phyloP scores from a whole-genome alignment of 2,329 filamentous ascomycete species.

The Volutella citrinella region DNA sequence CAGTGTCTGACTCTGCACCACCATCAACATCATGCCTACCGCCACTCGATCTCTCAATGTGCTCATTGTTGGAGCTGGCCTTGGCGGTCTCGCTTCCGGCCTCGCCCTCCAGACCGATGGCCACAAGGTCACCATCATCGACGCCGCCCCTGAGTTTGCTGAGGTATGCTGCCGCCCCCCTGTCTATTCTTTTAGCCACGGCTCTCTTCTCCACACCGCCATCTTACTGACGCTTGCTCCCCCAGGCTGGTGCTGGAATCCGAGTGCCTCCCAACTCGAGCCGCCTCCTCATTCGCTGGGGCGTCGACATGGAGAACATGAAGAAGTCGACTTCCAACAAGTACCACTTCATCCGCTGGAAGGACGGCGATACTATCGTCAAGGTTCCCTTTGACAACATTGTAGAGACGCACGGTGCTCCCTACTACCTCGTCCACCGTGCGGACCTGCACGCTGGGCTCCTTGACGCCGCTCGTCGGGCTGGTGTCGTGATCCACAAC shows the following conservation, averaged over 20 bases:
- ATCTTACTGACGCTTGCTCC: no score
- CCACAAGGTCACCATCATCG: not conserved
- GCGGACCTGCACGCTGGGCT: constrained; percentile 3
- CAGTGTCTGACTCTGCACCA: no score
- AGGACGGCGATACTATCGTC: constrained; percentile 22
- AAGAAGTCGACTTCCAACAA: constrained; percentile 22
- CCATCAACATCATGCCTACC: not conserved
- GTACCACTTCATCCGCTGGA: constrained; percentile 26
- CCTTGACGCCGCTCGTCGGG: not conserved
- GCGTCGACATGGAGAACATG: constrained; percentile 22
- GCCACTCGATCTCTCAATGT: constrained; percentile 1
- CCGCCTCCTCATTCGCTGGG: constrained; percentile 23
- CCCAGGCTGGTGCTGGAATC: constrained; percentile 27
- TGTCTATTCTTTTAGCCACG: no score
- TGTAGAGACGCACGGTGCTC: not conserved
- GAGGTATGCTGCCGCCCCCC: no score
- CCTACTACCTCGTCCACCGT: constrained; percentile 3
- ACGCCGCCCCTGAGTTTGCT: not conserved
- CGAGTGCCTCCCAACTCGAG: constrained; percentile 29
- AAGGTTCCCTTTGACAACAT: constrained; percentile 15
- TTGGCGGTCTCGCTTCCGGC: constrained; percentile 1
- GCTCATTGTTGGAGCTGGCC: not conserved
- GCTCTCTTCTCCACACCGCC: no score
- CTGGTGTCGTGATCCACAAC: not conserved
- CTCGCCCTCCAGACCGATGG: not conserved